Conservation (phyloP, 805 yeast species). For the Metschnikowia borealis region DNA sequence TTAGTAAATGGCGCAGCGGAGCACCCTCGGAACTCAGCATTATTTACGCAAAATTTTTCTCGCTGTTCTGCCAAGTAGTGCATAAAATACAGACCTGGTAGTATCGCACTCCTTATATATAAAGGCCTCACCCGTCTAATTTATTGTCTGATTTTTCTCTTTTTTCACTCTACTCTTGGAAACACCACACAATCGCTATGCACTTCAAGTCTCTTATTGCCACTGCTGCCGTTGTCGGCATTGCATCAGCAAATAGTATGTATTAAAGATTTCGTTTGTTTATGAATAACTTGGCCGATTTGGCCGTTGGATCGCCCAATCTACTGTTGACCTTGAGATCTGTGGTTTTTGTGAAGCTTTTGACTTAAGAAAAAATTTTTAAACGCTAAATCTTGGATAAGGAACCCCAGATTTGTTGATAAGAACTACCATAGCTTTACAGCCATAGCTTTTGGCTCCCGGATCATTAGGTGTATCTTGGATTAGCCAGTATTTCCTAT, state of each 20-base stretch:
- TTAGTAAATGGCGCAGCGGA: constrained; percentile 5
- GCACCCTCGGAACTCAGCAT: constrained; percentile 11
- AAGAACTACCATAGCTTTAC: too few species aligned
- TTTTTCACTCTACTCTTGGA: constrained; percentile 5
- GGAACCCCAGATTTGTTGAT: too few species aligned
- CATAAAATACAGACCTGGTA: background rate
- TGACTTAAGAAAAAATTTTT: background rate
- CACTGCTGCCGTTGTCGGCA: constrained; percentile 47
- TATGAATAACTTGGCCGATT: too few species aligned
- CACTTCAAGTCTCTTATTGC: constrained; percentile 52
- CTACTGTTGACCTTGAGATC: too few species aligned
- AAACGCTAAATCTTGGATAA: too few species aligned
- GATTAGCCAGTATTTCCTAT: too few species aligned
- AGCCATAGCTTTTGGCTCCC: too few species aligned
- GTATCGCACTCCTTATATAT: constrained; percentile 1
- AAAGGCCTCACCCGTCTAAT: background rate
- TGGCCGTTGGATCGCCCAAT: too few species aligned
- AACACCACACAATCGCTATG: constrained; percentile 33
- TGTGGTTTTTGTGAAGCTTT: background rate
- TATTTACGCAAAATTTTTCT: constrained; percentile 4
- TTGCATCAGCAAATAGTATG: constrained; percentile 39
- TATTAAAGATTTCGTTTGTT: background rate
- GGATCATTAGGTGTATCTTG: too few species aligned
- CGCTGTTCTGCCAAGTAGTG: background rate
- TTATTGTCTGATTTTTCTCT: constrained; percentile 1